Base-by-base conservation (phyloP, 2,329 filamentous ascomycete genomes). In the Colletotrichum caudatum region DNA sequence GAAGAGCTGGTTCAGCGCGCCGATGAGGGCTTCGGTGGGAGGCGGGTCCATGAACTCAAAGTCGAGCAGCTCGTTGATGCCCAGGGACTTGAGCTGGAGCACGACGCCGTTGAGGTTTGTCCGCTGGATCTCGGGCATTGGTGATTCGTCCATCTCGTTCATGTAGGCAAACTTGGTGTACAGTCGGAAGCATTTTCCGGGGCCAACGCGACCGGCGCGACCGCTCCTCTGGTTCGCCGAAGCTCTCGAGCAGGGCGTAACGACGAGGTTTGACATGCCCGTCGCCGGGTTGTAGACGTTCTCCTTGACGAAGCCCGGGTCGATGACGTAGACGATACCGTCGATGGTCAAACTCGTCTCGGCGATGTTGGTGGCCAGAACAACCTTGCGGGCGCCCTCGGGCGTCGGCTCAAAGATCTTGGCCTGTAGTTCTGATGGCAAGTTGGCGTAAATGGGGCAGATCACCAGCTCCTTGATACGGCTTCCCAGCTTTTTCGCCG, bases 21-120 rank as follows among this genome's bases (percentile, higher is more conserved):
- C 91, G 74, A 97, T 97, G 41, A 99, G 89, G 1, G 94, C 93
- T 78, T 98, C 94, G 0, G 94, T 93, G 0, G 95, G 92, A 0
- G 96, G 96, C 0, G 95, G 92, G 76, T 98, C 95, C 90, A 98
- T 94, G 76, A 97, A 98, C 78, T 98, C 95, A 78, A 99, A 99
- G 72, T 95, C 91, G 7, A 99, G 88, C 0, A 99, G 85, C 76
- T 98, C 93, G 78, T 97, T 94, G 80, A 99, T 97, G 12, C 95
- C 95, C 0, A 98, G 86, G 0, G 93, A 94, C 78, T 97, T 98
- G 11, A 99, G 85, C 73, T 95, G 90, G 33, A 99, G 83, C 1
- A 98, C 93, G 0, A 97, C 91, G 26, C 91, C 88, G 76, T 93
- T 95, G 14, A 99, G 86, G 74, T 97, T 97, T 0, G 93, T 95